phyloP scores from a whole-genome alignment of 176 grass and related monocot species.

The Secale cereale region DNA sequence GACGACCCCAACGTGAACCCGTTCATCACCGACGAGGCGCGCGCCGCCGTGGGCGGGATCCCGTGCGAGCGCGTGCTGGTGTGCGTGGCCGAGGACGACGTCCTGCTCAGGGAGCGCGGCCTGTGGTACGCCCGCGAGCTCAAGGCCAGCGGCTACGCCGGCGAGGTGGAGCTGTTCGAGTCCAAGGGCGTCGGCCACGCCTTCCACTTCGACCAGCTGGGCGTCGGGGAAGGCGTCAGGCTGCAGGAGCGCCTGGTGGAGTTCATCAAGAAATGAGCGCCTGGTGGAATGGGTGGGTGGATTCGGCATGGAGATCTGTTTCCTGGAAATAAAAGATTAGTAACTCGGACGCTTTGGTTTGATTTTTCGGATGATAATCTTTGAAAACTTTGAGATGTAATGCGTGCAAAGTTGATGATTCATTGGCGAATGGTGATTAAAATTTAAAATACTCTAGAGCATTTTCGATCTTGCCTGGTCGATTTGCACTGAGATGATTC shows the following conservation, averaged over 20 bases:
- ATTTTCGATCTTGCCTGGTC: background rate
- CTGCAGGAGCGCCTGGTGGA: slow-evolving; percentile 39
- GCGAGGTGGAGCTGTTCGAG: slow-evolving; percentile 49
- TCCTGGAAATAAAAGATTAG: background rate
- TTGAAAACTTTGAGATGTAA: background rate
- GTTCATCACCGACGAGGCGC: slow-evolving; percentile 44
- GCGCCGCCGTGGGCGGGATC: slow-evolving; percentile 29
- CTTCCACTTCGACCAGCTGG: slow-evolving; percentile 45
- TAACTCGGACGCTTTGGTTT: background rate
- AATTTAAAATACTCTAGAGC: background rate
- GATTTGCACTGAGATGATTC: background rate
- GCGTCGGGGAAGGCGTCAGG: slow-evolving; percentile 21
- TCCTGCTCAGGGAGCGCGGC: slow-evolving; percentile 53
- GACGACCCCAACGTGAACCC: slow-evolving; percentile 56
- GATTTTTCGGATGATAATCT: background rate
- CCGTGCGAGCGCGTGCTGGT: slow-evolving; percentile 54
- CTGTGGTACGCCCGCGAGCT: slow-evolving; percentile 55
- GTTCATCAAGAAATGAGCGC: slow-evolving; percentile 40
- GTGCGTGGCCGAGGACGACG: slow-evolving; percentile 48
- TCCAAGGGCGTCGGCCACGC: slow-evolving; percentile 52
- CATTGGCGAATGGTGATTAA: no score
- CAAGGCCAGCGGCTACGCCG: slow-evolving; percentile 40
- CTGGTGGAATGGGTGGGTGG: no score
- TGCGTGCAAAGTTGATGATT: background rate
- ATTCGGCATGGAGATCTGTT: background rate